Conservation (phyloP, 129 eudicot genomes). For the Arctium lappa region DNA sequence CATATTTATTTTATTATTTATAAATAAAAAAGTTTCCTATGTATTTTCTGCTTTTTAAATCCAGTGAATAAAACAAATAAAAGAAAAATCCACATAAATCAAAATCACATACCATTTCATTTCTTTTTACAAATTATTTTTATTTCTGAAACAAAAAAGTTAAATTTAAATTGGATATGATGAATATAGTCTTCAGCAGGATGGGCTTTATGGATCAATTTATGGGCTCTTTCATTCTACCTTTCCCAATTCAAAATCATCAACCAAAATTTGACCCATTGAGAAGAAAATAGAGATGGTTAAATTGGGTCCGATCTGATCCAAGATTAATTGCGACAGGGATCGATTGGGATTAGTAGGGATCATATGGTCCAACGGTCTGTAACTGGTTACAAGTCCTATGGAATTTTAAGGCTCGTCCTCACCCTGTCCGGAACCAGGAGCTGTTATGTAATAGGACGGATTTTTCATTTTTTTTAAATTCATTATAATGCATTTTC, state of each 20-base stretch:
- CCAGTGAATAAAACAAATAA: neutral
- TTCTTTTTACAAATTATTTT: neutral
- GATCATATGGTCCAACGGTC: neutral
- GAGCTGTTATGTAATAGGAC: neutral
- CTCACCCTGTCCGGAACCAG: neutral
- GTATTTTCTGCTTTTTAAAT: neutral
- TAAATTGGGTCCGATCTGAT: neutral
- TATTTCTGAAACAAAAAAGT: no score
- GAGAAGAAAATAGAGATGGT: neutral
- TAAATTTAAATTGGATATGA: no score
- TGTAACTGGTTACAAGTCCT: neutral
- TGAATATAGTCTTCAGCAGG: neutral
- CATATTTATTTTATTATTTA: no score
- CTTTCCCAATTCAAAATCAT: neutral
- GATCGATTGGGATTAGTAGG: no score
- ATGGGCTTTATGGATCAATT: neutral
- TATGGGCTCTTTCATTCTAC: neutral
- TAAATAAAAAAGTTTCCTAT: neutral
- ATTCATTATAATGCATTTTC: no score
- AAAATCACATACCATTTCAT: neutral
- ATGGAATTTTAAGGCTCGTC: neutral
- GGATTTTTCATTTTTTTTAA: no score
- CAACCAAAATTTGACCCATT: neutral
- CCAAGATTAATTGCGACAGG: no score
- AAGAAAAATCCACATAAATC: neutral